phyloP scores from a whole-genome alignment of 2,329 filamentous ascomycete species.

The Trichoderma endophyticum region DNA sequence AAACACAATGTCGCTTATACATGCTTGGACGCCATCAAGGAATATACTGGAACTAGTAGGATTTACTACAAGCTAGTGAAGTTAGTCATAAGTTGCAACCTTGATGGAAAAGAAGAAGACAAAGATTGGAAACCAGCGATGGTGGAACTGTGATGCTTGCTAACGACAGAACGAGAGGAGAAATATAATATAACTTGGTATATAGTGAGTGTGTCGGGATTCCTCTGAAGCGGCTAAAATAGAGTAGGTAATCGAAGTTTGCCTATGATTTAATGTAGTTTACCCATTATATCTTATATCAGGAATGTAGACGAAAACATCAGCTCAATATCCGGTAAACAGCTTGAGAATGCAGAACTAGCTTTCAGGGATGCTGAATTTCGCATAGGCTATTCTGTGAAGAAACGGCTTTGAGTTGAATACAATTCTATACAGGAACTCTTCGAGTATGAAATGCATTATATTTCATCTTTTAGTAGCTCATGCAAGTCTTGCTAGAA shows the following conservation, averaged over 20 bases:
- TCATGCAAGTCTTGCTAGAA: too few species aligned
- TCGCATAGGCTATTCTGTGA: not conserved
- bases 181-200: not conserved
- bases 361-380: not conserved
- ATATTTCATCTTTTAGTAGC: too few species aligned
- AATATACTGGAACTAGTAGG: not conserved
- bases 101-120: not conserved
- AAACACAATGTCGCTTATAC: not conserved
- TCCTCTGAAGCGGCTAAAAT: not conserved
- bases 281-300: not conserved
- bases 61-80: not conserved
- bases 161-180: too few species aligned
- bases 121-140: not conserved
- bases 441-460: too few species aligned
- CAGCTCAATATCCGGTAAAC: not conserved
- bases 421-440: not conserved
- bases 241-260: not conserved
- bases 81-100: not conserved
- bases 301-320: too few species aligned
- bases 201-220: not conserved
- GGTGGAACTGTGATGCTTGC: not conserved
- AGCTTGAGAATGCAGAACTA: not conserved
- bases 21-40: not conserved
- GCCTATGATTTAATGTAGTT: not conserved
- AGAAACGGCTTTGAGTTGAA: not conserved